Evolutionary conservation across 176 grass and related monocot species (phyloP).

Genomic region (Raddia guianensis): DNA sequence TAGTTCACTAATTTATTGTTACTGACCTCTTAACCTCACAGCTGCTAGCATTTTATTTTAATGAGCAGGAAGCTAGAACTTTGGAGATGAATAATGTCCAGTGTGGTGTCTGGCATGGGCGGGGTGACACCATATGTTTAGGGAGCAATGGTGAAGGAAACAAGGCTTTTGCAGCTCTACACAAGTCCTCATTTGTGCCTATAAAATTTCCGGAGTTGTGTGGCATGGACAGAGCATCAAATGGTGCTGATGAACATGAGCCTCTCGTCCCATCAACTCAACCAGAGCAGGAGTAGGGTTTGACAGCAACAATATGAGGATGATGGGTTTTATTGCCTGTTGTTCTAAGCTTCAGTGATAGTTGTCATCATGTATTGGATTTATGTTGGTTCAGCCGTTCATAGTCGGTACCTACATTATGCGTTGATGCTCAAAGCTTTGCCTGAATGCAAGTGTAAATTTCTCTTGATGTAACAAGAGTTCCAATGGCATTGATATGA

Average conservation of each 20-base stretch:
- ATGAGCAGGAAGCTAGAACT: slow-evolving; percentile 82
- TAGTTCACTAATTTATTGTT: background rate
- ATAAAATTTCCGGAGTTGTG: slow-evolving; percentile 74
- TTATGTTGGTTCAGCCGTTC: slow-evolving; percentile 6
- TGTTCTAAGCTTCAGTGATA: slow-evolving; percentile 37
- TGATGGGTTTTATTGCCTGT: slow-evolving; percentile 16
- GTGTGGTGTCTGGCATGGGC: slow-evolving; percentile 88
- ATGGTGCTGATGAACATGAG: slow-evolving; percentile 44
- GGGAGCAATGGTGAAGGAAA: slow-evolving; percentile 65
- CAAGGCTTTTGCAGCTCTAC: slow-evolving; percentile 52
- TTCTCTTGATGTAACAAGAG: slow-evolving; percentile 37
- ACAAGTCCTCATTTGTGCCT: slow-evolving; percentile 59
- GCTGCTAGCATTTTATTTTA: slow-evolving; percentile 37
- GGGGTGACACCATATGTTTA: slow-evolving; percentile 91
- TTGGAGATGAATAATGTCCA: slow-evolving; percentile 99
- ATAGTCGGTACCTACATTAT: background rate
- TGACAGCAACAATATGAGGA: slow-evolving; percentile 14
- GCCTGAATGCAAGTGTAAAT: slow-evolving; percentile 50
- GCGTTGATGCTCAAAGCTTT: background rate
- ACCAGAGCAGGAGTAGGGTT: slow-evolving; percentile 41
- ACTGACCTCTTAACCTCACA: slow-evolving; percentile 18
- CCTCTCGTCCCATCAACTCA: slow-evolving; percentile 50
- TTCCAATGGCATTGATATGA: background rate
- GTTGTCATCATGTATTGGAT: background rate
- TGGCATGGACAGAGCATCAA: slow-evolving; percentile 75